phyloP scores from a whole-genome alignment of 441 rosid genomes.

The Pelargonium australe region DNA sequence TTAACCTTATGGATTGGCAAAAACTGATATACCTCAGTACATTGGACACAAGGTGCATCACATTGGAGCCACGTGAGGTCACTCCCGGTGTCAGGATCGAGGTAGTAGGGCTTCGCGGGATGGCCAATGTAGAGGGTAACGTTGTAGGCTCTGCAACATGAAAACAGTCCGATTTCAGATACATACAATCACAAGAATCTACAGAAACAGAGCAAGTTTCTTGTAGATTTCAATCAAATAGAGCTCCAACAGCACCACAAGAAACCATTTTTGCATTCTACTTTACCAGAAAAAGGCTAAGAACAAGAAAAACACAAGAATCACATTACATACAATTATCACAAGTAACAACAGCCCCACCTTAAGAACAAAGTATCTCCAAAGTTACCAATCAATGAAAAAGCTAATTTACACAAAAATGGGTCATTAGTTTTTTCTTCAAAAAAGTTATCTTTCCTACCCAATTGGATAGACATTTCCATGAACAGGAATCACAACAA shows the following conservation, averaged over 20 bases:
- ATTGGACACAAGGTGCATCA: constrained; percentile 8
- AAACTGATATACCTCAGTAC: constrained; percentile 2
- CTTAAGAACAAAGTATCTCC: neutral
- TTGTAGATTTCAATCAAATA: neutral
- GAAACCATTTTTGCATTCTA: no score
- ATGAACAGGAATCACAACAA: neutral
- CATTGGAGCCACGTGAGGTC: constrained; percentile 11
- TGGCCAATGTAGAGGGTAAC: constrained; percentile 4
- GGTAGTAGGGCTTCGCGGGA: constrained; percentile 8
- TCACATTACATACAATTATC: neutral
- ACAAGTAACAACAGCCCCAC: neutral
- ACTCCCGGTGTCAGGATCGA: constrained; percentile 9
- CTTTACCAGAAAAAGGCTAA: no score
- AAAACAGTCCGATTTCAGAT: neutral
- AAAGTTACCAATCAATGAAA: neutral
- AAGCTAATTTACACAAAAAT: neutral
- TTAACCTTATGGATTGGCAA: no score
- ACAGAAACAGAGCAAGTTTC: neutral
- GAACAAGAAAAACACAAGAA: neutral
- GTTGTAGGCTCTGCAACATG: constrained; percentile 7
- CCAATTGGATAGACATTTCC: neutral
- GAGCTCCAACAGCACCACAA: neutral
- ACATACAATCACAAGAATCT: neutral
- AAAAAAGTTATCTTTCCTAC: neutral
- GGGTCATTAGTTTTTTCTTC: neutral